Conservation (phyloP, 1,284 basidiomycete genomes). For the Trametes versicolor region DNA sequence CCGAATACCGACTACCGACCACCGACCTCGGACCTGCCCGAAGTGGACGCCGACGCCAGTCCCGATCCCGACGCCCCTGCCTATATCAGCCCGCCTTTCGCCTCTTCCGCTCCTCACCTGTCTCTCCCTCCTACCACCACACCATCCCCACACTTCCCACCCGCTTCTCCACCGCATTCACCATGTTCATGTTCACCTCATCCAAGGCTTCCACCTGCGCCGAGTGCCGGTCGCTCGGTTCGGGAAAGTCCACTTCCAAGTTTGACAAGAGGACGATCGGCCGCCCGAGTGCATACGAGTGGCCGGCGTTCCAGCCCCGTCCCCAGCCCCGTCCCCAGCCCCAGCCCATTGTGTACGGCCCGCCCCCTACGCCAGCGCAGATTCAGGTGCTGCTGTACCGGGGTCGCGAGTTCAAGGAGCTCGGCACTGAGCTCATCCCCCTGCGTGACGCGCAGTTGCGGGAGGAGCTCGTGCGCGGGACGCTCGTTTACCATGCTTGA, state of each 20-base stretch:
- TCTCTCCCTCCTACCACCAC: background rate
- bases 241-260: background rate
- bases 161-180: background rate
- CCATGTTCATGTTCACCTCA: background rate
- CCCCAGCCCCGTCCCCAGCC: background rate
- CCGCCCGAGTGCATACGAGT: background rate
- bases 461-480: constrained; percentile 14
- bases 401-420: constrained; percentile 5
- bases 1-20: background rate
- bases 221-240: constrained; percentile 2
- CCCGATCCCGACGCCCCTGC: background rate
- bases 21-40: background rate
- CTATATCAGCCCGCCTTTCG: background rate
- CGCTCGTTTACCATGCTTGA: constrained; percentile 3
- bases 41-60: background rate
- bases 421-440: constrained; percentile 7
- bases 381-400: background rate
- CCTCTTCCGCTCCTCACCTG: background rate
- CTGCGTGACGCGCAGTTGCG: background rate
- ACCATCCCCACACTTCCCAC: background rate
- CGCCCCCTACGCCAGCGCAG: background rate
- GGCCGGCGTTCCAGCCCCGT: background rate
- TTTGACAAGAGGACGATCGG: background rate
- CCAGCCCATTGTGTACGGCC: background rate
- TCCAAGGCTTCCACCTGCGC: background rate